Evolutionary conservation across 78 protist genomes (phyloP).

Genomic region (Creolimax fragrantissima): DNA sequence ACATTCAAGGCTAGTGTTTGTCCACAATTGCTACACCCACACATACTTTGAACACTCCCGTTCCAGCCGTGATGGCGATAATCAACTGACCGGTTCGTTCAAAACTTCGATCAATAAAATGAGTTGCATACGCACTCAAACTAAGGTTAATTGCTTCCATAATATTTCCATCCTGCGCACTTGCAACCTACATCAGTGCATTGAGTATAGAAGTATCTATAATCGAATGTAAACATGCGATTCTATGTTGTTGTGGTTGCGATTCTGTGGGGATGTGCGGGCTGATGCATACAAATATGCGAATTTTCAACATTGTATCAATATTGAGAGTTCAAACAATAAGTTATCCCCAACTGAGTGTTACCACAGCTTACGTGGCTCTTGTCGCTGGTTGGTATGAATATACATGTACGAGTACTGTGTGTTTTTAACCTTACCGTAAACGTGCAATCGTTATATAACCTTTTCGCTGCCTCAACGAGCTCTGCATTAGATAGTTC

Average conservation of each 20-base stretch:
- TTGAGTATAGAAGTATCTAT: background rate
- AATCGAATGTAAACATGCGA: background rate
- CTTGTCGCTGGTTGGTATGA: background rate
- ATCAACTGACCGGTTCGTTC: constrained; percentile 47
- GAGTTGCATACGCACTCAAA: constrained; percentile 18
- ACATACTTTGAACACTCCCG: constrained; percentile 34
- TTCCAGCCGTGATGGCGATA: constrained; percentile 31
- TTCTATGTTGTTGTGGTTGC: background rate
- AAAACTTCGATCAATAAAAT: constrained; percentile 44
- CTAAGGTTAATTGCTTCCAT: constrained; percentile 51
- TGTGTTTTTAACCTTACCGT: background rate
- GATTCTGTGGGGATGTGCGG: background rate
- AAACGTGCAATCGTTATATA: background rate
- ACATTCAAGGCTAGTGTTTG: too few species aligned
- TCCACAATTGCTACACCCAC: too few species aligned
- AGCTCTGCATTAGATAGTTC: background rate
- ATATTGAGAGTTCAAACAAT: background rate
- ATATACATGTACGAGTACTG: background rate
- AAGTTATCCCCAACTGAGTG: too few species aligned
- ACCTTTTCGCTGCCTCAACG: background rate
- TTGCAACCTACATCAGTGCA: background rate
- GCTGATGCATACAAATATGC: background rate
- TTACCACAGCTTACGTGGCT: too few species aligned
- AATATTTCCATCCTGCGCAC: constrained; percentile 17
- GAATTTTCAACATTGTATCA: background rate